Percentiles rank a stretch among this genome's conserved stretches.
These are phyloP conservation scores for Spinacia oleracea DNA, from an alignment of 179 eudicot genomes.

Conservation along the genomic window DNA sequence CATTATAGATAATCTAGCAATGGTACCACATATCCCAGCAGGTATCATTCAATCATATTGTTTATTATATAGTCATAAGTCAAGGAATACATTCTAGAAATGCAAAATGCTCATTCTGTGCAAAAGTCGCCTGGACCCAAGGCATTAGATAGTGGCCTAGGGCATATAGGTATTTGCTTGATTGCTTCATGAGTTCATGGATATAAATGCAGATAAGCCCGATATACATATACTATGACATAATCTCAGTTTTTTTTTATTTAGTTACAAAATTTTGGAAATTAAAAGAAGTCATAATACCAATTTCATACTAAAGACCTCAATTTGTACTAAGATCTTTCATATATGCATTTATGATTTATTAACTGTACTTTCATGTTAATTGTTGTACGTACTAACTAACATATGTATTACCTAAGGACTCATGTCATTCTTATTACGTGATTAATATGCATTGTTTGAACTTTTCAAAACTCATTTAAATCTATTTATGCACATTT, in stretches of 20 bases:
- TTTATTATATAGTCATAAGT: background rate
- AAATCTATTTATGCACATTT: too few relatives aligned
- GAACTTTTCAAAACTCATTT: too few relatives aligned
- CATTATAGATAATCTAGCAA: conserved; percentile 43
- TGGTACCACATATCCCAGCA: conserved; percentile 73
- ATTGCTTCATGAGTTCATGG: too few relatives aligned
- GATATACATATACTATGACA: background rate
- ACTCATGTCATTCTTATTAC: too few relatives aligned
- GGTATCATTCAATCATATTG: conserved; percentile 27
- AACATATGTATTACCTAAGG: too few relatives aligned
- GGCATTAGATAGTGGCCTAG: background rate
- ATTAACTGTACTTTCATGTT: background rate
- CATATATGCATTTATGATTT: background rate
- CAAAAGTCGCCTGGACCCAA: background rate
- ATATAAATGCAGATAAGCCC: background rate
- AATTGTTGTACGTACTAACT: background rate
- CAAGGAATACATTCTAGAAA: background rate
- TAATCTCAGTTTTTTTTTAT: too few relatives aligned
- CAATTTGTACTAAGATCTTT: background rate
- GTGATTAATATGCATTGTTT: too few relatives aligned
- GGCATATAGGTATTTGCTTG: background rate
- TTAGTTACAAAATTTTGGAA: too few relatives aligned
- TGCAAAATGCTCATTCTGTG: background rate
- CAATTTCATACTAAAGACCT: background rate
- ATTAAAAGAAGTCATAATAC: background rate